Conservation (phyloP, 1,139 yeast genomes). For the Schwanniomyces etchellsii region DNA sequence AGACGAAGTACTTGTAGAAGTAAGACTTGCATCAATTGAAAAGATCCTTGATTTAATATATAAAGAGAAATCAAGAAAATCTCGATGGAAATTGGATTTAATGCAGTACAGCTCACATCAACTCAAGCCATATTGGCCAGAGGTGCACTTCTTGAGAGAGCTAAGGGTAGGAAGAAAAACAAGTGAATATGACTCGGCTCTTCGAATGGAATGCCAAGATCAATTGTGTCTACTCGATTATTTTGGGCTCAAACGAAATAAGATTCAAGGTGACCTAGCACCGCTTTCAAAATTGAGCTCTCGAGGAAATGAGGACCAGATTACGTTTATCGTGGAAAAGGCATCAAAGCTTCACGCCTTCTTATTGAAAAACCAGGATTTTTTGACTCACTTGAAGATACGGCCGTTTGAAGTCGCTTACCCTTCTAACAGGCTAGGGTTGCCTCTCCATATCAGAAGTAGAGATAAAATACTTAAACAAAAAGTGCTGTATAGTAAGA, state of each 20-base stretch:
- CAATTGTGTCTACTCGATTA: conserved; percentile 9
- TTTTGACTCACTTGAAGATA: conserved; percentile 19
- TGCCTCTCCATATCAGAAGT: conserved; percentile 23
- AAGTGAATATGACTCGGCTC: not conserved
- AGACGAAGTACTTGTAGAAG: conserved; percentile 24
- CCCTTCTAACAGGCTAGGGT: conserved; percentile 27
- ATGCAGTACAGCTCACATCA: conserved; percentile 13
- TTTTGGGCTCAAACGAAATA: conserved; percentile 7
- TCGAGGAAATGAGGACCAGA: too few species aligned
- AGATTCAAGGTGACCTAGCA: conserved; percentile 1
- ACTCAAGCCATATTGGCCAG: conserved; percentile 29
- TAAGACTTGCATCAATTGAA: conserved; percentile 20
- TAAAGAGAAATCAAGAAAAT: conserved; percentile 12
- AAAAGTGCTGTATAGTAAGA: conserved; percentile 20
- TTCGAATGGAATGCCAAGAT: not conserved
- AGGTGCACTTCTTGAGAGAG: conserved; percentile 28
- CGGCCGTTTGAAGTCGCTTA: conserved; percentile 29
- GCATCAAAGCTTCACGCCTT: conserved; percentile 16
- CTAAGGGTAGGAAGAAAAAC: conserved; percentile 11
- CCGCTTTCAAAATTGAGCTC: too few species aligned
- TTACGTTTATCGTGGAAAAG: too few species aligned
- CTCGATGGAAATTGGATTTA: conserved; percentile 19
- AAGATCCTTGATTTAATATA: conserved; percentile 24
- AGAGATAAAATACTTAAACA: conserved; percentile 21
- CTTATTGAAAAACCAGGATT: conserved; percentile 12